Conservation (phyloP, 768 basidiomycete species). For the Paxillus rubicundulus region DNA sequence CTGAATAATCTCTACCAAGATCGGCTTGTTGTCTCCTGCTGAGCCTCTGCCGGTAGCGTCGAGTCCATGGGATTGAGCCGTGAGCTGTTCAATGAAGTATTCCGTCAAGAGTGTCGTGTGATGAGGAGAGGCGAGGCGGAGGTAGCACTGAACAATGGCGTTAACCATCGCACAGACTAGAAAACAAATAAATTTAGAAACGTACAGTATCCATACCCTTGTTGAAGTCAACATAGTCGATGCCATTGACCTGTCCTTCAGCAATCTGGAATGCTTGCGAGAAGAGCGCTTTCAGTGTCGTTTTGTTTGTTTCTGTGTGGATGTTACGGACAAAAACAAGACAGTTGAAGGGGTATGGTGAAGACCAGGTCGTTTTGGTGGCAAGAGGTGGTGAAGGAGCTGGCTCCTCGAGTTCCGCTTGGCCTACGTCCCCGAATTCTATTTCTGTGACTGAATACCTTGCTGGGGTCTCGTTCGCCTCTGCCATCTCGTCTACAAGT, state of each 20-base stretch:
- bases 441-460: not conserved
- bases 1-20: conserved; percentile 53
- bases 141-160: conserved; percentile 52
- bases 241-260: conserved; percentile 26
- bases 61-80: conserved; percentile 48
- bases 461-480: not conserved
- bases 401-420: not conserved
- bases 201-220: conserved; percentile 75
- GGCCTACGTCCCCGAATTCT: not conserved
- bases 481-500: conserved; percentile 48
- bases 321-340: conserved; percentile 71
- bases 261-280: conserved; percentile 35
- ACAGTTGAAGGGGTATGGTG: conserved; percentile 60
- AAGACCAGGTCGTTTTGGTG: conserved; percentile 18
- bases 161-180: not conserved
- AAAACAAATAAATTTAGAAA: not conserved
- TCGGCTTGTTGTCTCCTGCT: conserved; percentile 21
- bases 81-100: conserved; percentile 39
- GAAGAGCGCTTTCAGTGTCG: conserved; percentile 65
- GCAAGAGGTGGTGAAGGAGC: not conserved
- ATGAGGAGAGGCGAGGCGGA: conserved; percentile 58
- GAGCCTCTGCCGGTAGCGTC: conserved; percentile 46
- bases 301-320: conserved; percentile 78
- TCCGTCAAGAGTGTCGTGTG: conserved; percentile 45
- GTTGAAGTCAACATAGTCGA: conserved; percentile 79